Base-by-base conservation (phyloP, 2,329 filamentous ascomycete genomes). In the Aspergillus viridinutans region DNA sequence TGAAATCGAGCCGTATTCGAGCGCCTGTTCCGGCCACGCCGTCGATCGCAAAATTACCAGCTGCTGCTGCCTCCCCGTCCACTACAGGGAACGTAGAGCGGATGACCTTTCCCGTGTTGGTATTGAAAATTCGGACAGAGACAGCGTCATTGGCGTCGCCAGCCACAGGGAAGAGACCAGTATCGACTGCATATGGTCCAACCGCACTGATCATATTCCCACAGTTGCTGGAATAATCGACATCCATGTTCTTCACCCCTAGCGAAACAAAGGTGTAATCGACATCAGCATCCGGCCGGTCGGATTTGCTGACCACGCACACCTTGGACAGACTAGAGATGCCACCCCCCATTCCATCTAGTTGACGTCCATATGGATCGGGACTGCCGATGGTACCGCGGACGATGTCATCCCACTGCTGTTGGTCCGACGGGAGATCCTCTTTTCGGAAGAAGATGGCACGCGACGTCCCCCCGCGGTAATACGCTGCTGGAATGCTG, bases 251-350 rank as follows among this genome's bases (percentile, higher is more conserved):
- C 53, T 81, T 81, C 54, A 90, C 81, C 2, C 87, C 87, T 6
- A 90, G 76, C 42, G 86, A 84, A 1, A 87, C 83, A 67, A 91
- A 91, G 0, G 87, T 91, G 66, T 87, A 90, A 58, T 89, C 84
- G 12, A 90, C 78, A 61, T 90, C 83, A 0, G 80, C 80, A 26
- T 79, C 80, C 0, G 70, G 58, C 17, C 78, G 74, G 2, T 71
- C 67, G 2, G 84, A 79, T 0, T 76, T 75, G 2, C 80, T 81
- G 1, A 92, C 78, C 1, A 92, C 78, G 71, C 87, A 89, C 20
- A 91, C 78, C 70, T 92, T 92, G 56, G 84, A 88, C 2, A 89
- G 81, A 47, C 83, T 86, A 9, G 86, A 89, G 55, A 88, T 78
- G 3, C 87, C 88, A 0, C 84, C 86, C 2, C 88, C 88, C 72